Evolutionary conservation across 768 basidiomycete species (phyloP).

Genomic region (Neoboletus magnificus): DNA sequence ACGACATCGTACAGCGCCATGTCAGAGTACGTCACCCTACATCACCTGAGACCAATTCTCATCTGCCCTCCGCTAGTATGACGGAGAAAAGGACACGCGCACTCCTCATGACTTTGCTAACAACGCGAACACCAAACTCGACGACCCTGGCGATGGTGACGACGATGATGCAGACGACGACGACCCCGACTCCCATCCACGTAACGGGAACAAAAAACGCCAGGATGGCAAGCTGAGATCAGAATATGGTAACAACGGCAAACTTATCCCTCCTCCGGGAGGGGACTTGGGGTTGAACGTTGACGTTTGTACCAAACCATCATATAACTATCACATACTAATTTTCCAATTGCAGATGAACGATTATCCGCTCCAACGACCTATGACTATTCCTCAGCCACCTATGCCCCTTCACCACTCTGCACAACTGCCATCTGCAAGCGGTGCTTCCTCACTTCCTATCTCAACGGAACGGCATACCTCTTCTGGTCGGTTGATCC

Average conservation of each 20-base stretch:
- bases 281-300: slow-evolving; percentile 20
- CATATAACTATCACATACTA: not conserved
- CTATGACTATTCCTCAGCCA: slow-evolving; percentile 33
- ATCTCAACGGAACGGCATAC: slow-evolving; percentile 34
- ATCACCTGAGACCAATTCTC: slow-evolving; percentile 8
- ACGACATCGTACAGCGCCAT: slow-evolving; percentile 68
- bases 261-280: slow-evolving; percentile 15
- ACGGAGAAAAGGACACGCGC: slow-evolving; percentile 49
- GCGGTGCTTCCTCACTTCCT: slow-evolving; percentile 28
- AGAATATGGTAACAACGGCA: slow-evolving; percentile 23
- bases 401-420: slow-evolving; percentile 32
- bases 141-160: slow-evolving; percentile 40
- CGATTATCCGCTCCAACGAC: slow-evolving; percentile 30
- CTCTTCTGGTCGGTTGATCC: slow-evolving; percentile 31
- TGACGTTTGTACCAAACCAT: slow-evolving; percentile 21
- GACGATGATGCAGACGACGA: slow-evolving; percentile 35
- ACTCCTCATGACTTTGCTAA: slow-evolving; percentile 48
- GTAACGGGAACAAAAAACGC: slow-evolving; percentile 20
- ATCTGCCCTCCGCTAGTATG: slow-evolving; percentile 35
- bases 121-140: slow-evolving; percentile 33
- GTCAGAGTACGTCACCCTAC: slow-evolving; percentile 38
- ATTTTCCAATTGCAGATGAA: slow-evolving; percentile 17
- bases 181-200: slow-evolving; percentile 27
- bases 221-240: slow-evolving; percentile 29
- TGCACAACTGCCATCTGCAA: slow-evolving; percentile 21